Conservation (phyloP, 768 basidiomycete genomes). For the Auricularia sp. region DNA sequence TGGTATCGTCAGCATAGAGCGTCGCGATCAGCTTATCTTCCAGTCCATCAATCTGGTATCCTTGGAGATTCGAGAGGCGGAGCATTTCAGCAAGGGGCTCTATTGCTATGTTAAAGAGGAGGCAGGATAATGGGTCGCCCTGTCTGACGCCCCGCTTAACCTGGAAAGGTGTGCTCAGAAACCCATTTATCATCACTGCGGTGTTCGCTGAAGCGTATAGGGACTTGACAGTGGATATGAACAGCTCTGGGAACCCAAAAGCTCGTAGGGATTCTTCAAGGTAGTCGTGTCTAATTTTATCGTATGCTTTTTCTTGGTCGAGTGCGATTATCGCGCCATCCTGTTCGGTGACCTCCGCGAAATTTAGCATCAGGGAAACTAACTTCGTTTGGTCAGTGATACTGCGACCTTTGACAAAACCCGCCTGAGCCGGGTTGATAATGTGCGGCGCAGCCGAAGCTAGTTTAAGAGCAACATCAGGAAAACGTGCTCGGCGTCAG, state of each 20-base stretch:
- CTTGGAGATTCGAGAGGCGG: slow-evolving; percentile 6
- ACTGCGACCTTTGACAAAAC: slow-evolving; percentile 23
- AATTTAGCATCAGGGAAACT: slow-evolving; percentile 8
- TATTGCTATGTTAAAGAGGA: slow-evolving; percentile 30
- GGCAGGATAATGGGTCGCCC: slow-evolving; percentile 30
- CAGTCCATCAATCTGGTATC: no score
- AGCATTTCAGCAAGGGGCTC: slow-evolving; percentile 27
- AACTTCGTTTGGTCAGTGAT: slow-evolving; percentile 26
- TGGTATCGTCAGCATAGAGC: slow-evolving; percentile 9
- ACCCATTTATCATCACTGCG: slow-evolving; percentile 24
- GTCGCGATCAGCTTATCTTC: no score
- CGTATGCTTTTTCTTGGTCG: slow-evolving; percentile 8
- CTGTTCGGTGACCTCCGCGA: slow-evolving; percentile 8
- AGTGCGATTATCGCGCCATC: slow-evolving; percentile 11
- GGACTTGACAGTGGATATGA: slow-evolving; percentile 16
- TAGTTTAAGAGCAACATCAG: no score
- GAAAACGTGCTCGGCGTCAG: no score
- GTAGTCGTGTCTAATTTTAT: slow-evolving; percentile 13
- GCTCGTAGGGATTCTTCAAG: slow-evolving; percentile 5
- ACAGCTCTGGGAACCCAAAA: slow-evolving; percentile 3
- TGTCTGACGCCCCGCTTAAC: slow-evolving; percentile 26
- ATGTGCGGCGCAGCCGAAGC: slow-evolving; percentile 6
- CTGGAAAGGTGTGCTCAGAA: slow-evolving; percentile 14
- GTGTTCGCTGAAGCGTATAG: slow-evolving; percentile 23
- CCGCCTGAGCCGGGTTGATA: slow-evolving; percentile 28